A percentile compares a stretch with the other conserved stretches of the same genome.
These are phyloP conservation scores for Cucurbita pepo DNA, from an alignment of 306 rosid genomes.

Conservation along the genomic window DNA sequence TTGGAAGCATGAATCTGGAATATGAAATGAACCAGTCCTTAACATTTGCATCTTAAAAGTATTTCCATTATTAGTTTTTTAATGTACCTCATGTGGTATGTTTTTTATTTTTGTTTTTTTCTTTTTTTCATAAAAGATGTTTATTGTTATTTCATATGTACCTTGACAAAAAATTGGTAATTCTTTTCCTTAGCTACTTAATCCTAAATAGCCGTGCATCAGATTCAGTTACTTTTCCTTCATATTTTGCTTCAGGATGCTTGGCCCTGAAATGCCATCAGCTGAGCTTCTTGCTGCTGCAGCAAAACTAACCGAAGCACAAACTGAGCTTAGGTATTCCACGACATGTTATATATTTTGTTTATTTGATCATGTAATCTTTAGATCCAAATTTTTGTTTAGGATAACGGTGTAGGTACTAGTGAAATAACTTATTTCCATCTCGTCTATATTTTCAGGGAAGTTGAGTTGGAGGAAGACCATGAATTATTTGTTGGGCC, in stretches of 20 bases:
- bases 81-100: not conserved
- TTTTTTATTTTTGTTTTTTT: not conserved
- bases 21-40: not conserved
- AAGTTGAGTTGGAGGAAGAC: slow-evolving; percentile 64
- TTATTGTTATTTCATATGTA: not conserved
- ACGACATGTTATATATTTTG: not conserved
- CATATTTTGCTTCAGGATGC: slow-evolving; percentile 28
- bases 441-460: slow-evolving; percentile 23
- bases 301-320: slow-evolving; percentile 88
- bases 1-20: not conserved
- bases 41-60: not conserved
- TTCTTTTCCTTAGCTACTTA: not conserved
- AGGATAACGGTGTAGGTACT: not conserved
- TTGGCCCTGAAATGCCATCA: slow-evolving; percentile 95
- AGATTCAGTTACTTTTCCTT: not conserved
- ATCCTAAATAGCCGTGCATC: not conserved
- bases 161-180: not conserved
- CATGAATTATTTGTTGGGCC: slow-evolving; percentile 62
- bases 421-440: not conserved
- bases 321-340: slow-evolving; percentile 55
- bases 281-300: slow-evolving; percentile 91
- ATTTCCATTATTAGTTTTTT: not conserved
- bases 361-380: not conserved
- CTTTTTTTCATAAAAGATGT: not conserved
- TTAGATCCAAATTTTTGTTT: not conserved